Base-by-base conservation (phyloP, 2,329 filamentous ascomycete species). In the Hymenoscyphus fraxineus region DNA sequence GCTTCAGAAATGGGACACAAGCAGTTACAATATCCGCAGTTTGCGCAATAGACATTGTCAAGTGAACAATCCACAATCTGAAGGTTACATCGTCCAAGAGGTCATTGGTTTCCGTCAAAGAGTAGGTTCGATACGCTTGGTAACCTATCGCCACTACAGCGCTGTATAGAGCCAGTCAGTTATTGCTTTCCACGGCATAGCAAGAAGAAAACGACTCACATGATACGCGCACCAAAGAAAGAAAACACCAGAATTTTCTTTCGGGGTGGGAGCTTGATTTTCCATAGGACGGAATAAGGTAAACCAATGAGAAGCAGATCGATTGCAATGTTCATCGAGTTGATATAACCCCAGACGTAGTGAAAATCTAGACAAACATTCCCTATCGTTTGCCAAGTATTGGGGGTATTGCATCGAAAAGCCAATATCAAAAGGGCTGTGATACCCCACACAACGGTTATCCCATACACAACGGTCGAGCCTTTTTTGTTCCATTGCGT, bases 331-430 rank as follows among this genome's bases (percentile, higher is more conserved):
- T 79, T 82, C 7, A 80, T 79, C 0, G 79, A 75, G 2, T 78
- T 80, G 64, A 83, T 83, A 56, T 79, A 79, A 35, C 83, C 80
- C 76, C 82, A 84, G 74, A 75, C 0, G 73, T 73, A 51, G n/a
- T 60, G 63, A 40, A 61, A 15, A 64, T 69, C 67, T 7, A 70
- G 16, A 58, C 70, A 72, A n/a, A 58, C 58, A 38, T 68, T 63
- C 32, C 58, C 56, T 32, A 66, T 62, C 9, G 64, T 60, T 22
- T 67, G 63, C 71, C 71, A 73, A 12, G 71, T 65, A 27, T 68
- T 59, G 9, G 67, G 65, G 10, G 70, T 44, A 56, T 69, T 60
- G 60, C 71, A 73, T 61, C 72, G 70, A 16, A 72, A 65, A 7
- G 64, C 65, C 41, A 68, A 22, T 16, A 66, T 57, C 44, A 73